Percentiles rank a stretch among this genome's conserved stretches.
Evolutionary conservation across 257 asterid genomes (phyloP).

Genomic region (Salvia rosmarinus): DNA sequence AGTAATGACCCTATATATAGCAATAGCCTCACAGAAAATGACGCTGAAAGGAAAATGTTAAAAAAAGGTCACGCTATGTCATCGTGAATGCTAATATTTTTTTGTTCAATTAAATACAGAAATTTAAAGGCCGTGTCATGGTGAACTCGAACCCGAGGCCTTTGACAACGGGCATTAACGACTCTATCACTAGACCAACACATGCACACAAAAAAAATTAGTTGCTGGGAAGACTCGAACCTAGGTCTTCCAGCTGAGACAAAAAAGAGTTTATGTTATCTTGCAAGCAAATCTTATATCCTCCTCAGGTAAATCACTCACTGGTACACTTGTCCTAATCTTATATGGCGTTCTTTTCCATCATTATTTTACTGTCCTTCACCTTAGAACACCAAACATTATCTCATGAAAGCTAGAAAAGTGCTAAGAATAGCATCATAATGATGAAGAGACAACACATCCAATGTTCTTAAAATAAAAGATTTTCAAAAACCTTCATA

Average conservation of each 20-base stretch:
- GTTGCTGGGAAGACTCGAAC: too few species aligned
- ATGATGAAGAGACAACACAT: neutral
- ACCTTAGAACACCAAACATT: neutral
- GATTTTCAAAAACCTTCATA: neutral
- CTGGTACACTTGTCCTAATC: constrained; percentile 13
- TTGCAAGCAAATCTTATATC: too few species aligned
- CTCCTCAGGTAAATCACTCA: neutral
- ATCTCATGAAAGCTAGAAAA: too few species aligned
- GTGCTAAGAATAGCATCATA: neutral
- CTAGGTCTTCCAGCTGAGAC: too few species aligned
- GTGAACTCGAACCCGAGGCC: too few species aligned
- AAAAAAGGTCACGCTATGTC: neutral
- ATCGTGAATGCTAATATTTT: too few species aligned
- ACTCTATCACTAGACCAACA: too few species aligned
- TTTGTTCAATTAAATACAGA: too few species aligned
- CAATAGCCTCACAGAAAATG: constrained; percentile 58
- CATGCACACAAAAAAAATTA: too few species aligned
- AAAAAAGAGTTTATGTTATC: too few species aligned
- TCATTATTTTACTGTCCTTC: neutral
- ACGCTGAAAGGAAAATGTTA: constrained; percentile 10
- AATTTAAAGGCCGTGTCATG: too few species aligned
- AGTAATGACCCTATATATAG: constrained; percentile 71
- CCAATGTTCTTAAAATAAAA: neutral
- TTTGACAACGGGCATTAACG: too few species aligned
- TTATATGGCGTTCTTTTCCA: neutral